Evolutionary conservation across 371 early-diverging fungal genomes (phyloP), one percentile per base, ranked within the genome.

Genomic region (Mortierella sp.): DNA sequence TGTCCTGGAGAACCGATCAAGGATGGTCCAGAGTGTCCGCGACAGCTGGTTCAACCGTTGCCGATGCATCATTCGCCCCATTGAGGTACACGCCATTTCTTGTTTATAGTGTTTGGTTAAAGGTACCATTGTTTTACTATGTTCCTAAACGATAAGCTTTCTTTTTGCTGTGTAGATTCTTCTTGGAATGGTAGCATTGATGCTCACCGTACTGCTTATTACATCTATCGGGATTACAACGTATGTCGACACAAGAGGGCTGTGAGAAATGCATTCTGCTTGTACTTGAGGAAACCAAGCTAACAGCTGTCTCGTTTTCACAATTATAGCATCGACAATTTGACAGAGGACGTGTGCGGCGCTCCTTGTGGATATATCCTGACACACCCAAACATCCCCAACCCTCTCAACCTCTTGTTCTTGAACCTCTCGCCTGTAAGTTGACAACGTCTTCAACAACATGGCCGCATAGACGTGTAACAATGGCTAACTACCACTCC

Each of bases 291-390:
- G 68, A 49, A 71, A 29, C 58, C 46, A n/a, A 32, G 24, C 14
- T 11, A 74, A 16, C 41, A 35, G 11, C 12, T 46, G 56, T 11
- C 11, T 32, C 24, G 11, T 43, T 24, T 16, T 48, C n/a, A 58
- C 14, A 8, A 8, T 12, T 48, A 18, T 54, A 90, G 89, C 56
- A 77, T 91, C 71, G 93, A 92, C 73, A 93, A 93, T 79, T 82
- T 93, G 49, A 87, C 88, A 10, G 89, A 88, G 74, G 90, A 93
- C 0, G 80, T 93, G 24, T 94, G 94, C 78, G 94, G 94, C 24
- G 90, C 90, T 46, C 86, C 90, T 78, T 94, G 95, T 82, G 95
- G 95, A 48, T 94, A 92, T 78, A 90, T 93, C 32, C 90, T 93
- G 54, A 89, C 88, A 21, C 92, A 90, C 70, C 90, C 92, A 16